Evolutionary conservation across 2,329 filamentous ascomycete genomes (phyloP), one percentile per base, ranked within the genome.

Genomic region (Fusarium fujikuroi): DNA sequence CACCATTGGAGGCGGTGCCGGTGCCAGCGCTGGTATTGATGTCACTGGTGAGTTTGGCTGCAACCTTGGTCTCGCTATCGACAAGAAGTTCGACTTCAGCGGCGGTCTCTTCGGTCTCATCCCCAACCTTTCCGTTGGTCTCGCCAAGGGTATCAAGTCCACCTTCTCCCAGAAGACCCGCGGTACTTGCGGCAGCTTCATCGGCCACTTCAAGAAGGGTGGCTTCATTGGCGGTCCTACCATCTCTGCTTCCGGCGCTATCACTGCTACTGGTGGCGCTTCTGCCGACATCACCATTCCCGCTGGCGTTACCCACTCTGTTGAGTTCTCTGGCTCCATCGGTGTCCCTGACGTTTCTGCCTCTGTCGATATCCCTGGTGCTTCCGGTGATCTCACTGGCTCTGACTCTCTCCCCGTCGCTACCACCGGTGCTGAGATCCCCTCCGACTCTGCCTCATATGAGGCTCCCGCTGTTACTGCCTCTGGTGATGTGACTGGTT

Each of bases 81-180:
- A 75, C n/a, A 52, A 70, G 53, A 52, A 70, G 58, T 65, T 76
- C 42, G 69, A 75, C 18, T 54, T 77, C 54, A 67, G 69, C 56
- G 73, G 72, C 28, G 59, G 84, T 68, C 78, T 82, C 19, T 73
- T 86, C 34, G 76, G 79, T 65, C 73, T 84, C 21, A 81, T 81
- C 34, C 84, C 84, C 28, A 83, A 81, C 60, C 71, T 84, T 30
- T 83, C 81, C 14, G 81, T 83, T 39, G 81, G 80, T 11, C 77
- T 86, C 18, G 76, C 72, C 32, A 66, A 53, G 43, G 70, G 64
- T 50, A 57, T 39, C 46, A 69, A 74, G 49, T 57, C 63, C 14
- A 53, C 72, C n/a, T 57, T 69, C 60, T 73, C 69, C 34, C 61
- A 73, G 25, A 56, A 64, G 54, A 58, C 52, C 52, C 76, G 74